Percentiles rank a stretch among this genome's conserved stretches.
Conservation (phyloP, 805 yeast species). For the Saturnispora quitensis region DNA sequence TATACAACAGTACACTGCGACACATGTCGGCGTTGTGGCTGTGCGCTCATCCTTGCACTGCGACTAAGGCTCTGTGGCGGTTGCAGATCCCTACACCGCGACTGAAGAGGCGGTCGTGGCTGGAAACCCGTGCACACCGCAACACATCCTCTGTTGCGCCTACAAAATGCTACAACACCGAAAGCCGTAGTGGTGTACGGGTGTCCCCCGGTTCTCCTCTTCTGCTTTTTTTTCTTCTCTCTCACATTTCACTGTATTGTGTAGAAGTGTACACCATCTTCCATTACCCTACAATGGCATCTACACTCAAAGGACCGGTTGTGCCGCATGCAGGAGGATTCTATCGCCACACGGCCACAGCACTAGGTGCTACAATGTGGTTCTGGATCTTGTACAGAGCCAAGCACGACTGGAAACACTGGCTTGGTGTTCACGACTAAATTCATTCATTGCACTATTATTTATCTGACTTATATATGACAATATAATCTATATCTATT, state of each 20-base stretch:
- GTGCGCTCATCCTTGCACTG: background rate
- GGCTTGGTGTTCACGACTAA: constrained; percentile 32
- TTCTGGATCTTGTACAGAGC: constrained; percentile 79
- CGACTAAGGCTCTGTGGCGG: background rate
- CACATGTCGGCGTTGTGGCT: too few relatives aligned
- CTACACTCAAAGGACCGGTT: background rate
- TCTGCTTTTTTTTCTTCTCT: background rate
- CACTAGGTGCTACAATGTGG: constrained; percentile 82
- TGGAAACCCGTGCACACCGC: background rate
- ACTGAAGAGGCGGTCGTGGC: too few relatives aligned
- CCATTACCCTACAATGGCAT: background rate
- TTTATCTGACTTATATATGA: background rate
- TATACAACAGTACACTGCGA: too few relatives aligned
- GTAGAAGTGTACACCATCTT: too few relatives aligned
- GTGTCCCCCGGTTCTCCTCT: background rate
- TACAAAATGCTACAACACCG: background rate
- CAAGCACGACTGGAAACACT: constrained; percentile 59
- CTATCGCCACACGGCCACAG: constrained; percentile 51
- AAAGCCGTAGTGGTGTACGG: background rate
- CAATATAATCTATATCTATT: background rate
- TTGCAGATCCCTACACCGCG: background rate
- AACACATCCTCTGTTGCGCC: background rate
- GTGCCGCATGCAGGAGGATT: constrained; percentile 52
- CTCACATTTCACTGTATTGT: too few relatives aligned
- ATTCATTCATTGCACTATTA: background rate